Evolutionary conservation across 805 yeast genomes (phyloP).

Genomic region (Candida sanyiensis): DNA sequence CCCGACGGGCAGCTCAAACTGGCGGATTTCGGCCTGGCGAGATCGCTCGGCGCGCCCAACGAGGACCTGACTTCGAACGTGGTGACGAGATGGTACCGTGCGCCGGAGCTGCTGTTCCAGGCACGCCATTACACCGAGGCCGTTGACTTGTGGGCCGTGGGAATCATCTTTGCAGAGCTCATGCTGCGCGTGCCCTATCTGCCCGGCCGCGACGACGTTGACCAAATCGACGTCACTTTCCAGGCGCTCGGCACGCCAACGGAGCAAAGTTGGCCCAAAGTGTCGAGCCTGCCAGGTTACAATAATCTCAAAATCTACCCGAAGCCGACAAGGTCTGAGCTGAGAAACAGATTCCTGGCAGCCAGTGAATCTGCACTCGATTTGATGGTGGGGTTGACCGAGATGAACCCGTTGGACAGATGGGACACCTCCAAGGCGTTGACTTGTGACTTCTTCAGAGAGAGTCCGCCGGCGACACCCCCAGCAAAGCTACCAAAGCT

Average conservation of each 20-base stretch:
- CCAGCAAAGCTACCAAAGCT: slow-evolving; percentile 55
- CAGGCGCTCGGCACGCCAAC: slow-evolving; percentile 96
- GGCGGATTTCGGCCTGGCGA: slow-evolving; percentile 96
- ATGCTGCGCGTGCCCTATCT: slow-evolving; percentile 93
- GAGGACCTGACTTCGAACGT: slow-evolving; percentile 86
- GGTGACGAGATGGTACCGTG: slow-evolving; percentile 96
- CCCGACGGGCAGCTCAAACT: slow-evolving; percentile 85
- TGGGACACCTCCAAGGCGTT: slow-evolving; percentile 61
- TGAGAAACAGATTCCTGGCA: slow-evolving; percentile 80
- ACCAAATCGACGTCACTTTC: slow-evolving; percentile 90
- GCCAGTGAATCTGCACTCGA: slow-evolving; percentile 84
- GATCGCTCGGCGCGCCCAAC: slow-evolving; percentile 72
- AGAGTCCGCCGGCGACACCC: slow-evolving; percentile 68
- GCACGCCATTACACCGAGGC: slow-evolving; percentile 85
- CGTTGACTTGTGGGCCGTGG: slow-evolving; percentile 94
- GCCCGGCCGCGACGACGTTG: slow-evolving; percentile 87
- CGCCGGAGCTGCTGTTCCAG: slow-evolving; percentile 89
- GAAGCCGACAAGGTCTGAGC: slow-evolving; percentile 72
- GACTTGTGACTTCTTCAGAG: slow-evolving; percentile 61
- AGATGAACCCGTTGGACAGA: slow-evolving; percentile 72
- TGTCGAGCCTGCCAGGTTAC: slow-evolving; percentile 70
- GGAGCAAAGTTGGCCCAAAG: slow-evolving; percentile 87
- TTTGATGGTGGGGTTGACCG: slow-evolving; percentile 64
- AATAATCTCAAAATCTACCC: slow-evolving; percentile 73
- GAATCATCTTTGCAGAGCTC: slow-evolving; percentile 91